Evolutionary conservation across 2,329 filamentous ascomycete species (phyloP), one percentile per base, ranked within the genome.

Genomic region (Pseudopyrenochaeta lycopersici): DNA sequence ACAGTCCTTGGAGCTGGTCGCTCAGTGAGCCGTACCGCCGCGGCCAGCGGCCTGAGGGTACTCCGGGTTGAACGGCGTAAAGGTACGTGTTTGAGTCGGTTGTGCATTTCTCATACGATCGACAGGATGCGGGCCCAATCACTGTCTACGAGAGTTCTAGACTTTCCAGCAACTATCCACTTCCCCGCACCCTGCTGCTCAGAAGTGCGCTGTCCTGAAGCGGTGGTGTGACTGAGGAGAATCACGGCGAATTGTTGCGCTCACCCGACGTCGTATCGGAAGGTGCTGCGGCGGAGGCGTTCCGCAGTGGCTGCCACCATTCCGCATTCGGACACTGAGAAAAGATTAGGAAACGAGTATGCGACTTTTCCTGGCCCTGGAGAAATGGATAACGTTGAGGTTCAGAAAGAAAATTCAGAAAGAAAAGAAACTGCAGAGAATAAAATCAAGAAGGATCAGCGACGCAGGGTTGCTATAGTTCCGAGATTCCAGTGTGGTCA

Each of bases 241-340:
- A 43, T 7, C 47, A 47, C 35, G 51, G 51, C 48, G 29, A 44
- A 27, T 53, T 45, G 36, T 32, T 68, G 67, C 68, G 64, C 55
- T 70, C 66, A 64, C 67, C 68, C 67, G 68, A 67, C 36, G 56
- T 45, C 39, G 48, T 36, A 36, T 60, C 67, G 60, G 63, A 57
- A 51, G 52, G 39, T 42, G 46, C 43, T 43, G 47, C 29, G 52
- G 54, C 49, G 60, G 55, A 54, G 17, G 48, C 48, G 32, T 64
- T 68, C 63, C 63, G 63, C 56, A 9, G 30, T 33, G 15, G 46
- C 45, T 21, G 53, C 49, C 15, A 49, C 42, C 46, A 56, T 58
- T 35, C 54, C 52, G 20, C 36, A 60, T 56, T 36, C 10, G 44
- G 55, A 33, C 40, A 60, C 50, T 49, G 54, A 52, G 7, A 31